Conservation (phyloP, 2,329 filamentous ascomycete species). For the Whalleya microplaca region DNA sequence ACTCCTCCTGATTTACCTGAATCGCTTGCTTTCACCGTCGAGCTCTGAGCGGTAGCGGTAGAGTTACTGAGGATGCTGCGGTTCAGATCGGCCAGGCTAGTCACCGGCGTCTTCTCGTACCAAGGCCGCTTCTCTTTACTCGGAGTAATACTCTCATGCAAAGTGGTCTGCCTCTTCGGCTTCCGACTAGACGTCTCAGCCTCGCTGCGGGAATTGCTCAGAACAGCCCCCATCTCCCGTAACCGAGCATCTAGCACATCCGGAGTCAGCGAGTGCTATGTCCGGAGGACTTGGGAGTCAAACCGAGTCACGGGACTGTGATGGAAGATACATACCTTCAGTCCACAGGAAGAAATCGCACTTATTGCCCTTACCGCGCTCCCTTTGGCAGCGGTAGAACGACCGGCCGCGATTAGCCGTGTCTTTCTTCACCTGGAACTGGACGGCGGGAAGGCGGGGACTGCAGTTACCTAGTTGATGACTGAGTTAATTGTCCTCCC, state of each 20-base stretch:
- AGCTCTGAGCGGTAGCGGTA: constrained; percentile 11
- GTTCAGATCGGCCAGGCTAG: constrained; percentile 20
- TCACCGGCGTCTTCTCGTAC: constrained; percentile 21
- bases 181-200: constrained; percentile 15
- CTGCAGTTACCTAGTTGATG: constrained; percentile 50
- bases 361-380: constrained; percentile 41
- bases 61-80: constrained; percentile 2
- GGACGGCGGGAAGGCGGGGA: constrained; percentile 52
- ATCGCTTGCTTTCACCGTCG: constrained; percentile 17
- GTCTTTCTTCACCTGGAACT: constrained; percentile 54
- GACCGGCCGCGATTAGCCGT: constrained; percentile 53
- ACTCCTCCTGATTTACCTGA: not conserved
- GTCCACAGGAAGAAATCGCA: constrained; percentile 65
- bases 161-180: constrained; percentile 32
- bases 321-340: constrained; percentile 30
- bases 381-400: constrained; percentile 58
- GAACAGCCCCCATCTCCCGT: constrained; percentile 49
- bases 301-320: not conserved
- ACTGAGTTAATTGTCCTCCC: constrained; percentile 1
- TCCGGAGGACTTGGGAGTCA: not conserved
- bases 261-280: not conserved
- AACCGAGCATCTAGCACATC: constrained; percentile 44
- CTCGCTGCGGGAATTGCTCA: constrained; percentile 52
- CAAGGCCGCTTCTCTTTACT: constrained; percentile 23
- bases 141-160: constrained; percentile 34